Base-by-base conservation (phyloP, 2,329 filamentous ascomycete species). In the Cercospora sp. region DNA sequence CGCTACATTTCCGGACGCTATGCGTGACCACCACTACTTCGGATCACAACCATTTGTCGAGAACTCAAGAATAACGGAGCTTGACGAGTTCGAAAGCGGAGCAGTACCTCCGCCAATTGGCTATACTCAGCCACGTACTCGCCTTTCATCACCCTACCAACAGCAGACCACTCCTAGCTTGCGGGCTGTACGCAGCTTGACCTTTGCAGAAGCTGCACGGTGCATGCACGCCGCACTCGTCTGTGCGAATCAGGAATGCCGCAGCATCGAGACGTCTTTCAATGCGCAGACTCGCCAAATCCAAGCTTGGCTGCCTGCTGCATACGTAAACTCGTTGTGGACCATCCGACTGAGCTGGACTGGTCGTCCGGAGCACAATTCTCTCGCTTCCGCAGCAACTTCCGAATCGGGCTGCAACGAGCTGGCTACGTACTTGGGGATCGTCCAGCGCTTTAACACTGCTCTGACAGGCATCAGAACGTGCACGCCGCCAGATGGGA, bases 141-240 rank as follows among this genome's bases (percentile, higher is more conserved):
- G 49, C 24, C 12, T 28, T 9, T 55, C 49, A n/a, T 55, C 49
- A n/a, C 49, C 49, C 24, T 55, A 55, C 24, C 24, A 55, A 26
- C 49, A 13, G 24, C 49, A 28, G 24, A 24, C 24, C 49, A 28
- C 26, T 6, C 51, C 51, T 13, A 18, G 28, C 28, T 45, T 45
- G 21, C 59, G 26, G 13, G 6, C 37, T 6, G 12, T 26, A n/a
- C 49, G 24, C 7, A 55, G 49, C 49, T 55, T n/a, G 24, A 55
- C 66, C n/a, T 72, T 72, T 45, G 65, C 68, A 40, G 59, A 70
- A 60, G 70, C 70, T 13, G 66, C 68, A 43, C 40, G 62, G 3
- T 61, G 60, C 30, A 68, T 72, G 58, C 63, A 68, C 37, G 66
- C 65, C 9, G 70, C 67, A 6, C 67, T 72, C 16, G 64, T 70